phyloP scores from a whole-genome alignment of 2,329 filamentous ascomycete genomes.

The Anthostomella pinea region DNA sequence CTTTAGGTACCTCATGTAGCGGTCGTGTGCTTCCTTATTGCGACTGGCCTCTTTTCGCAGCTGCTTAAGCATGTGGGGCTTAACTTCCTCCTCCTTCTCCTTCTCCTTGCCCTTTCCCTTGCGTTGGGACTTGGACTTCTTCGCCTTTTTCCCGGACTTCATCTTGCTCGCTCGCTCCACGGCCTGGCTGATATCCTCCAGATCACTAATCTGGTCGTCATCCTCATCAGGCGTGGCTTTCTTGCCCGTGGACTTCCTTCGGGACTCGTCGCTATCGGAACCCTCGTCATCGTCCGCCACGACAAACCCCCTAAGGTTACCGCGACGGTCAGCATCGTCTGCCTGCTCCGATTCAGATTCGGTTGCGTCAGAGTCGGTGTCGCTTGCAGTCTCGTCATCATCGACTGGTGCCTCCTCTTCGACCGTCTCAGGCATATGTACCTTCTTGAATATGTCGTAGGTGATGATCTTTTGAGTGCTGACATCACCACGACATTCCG shows the following conservation, averaged over 20 bases:
- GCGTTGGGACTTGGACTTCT: constrained; percentile 37
- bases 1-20: constrained; percentile 67
- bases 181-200: constrained; percentile 13
- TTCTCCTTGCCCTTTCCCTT: constrained; percentile 46
- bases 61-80: constrained; percentile 32
- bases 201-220: constrained; percentile 7
- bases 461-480: constrained; percentile 70
- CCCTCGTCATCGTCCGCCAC: constrained; percentile 36
- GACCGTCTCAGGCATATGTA: constrained; percentile 59
- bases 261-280: constrained; percentile 25
- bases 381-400: constrained; percentile 34
- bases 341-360: constrained; percentile 33
- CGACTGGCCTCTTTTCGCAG: constrained; percentile 65
- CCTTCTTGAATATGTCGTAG: constrained; percentile 68
- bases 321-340: constrained; percentile 27
- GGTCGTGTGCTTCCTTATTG: constrained; percentile 60
- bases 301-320: constrained; percentile 23
- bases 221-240: constrained; percentile 11
- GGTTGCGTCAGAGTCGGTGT: constrained; percentile 33
- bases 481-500: constrained; percentile 68
- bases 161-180: constrained; percentile 19
- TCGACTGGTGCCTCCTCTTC: constrained; percentile 33
- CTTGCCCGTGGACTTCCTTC: constrained; percentile 27
- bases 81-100: constrained; percentile 39
- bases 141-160: constrained; percentile 19